Percentiles rank a stretch among this genome's conserved stretches.
Evolutionary conservation across 768 basidiomycete species (phyloP).

Genomic region (Psilocybe cubensis): DNA sequence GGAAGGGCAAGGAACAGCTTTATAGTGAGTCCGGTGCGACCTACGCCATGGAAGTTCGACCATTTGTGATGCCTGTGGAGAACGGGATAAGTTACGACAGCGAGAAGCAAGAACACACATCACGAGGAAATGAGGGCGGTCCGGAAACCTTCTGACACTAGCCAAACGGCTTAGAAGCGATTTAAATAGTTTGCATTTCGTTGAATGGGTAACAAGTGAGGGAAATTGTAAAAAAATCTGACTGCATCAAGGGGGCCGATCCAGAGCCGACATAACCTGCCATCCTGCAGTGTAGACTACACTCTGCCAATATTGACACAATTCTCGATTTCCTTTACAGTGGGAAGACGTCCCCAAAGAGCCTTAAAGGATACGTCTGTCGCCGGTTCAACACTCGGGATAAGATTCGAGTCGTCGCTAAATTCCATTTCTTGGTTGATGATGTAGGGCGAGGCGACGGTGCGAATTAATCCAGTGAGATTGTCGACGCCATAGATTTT

Average conservation of each 20-base stretch:
- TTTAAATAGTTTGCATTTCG: too few species aligned
- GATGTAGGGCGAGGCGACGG: slow-evolving; percentile 7
- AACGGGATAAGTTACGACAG: neutral
- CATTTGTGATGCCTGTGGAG: neutral
- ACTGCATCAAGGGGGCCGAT: too few species aligned
- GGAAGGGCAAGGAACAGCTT: neutral
- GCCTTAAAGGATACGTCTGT: slow-evolving; percentile 14
- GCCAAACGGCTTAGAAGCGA: neutral
- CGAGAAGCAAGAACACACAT: neutral
- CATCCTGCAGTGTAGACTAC: neutral
- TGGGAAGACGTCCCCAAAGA: slow-evolving; percentile 16
- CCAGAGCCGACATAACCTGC: too few species aligned
- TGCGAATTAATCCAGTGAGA: slow-evolving; percentile 4
- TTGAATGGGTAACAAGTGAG: neutral
- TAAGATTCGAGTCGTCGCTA: slow-evolving; percentile 3
- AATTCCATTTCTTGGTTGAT: slow-evolving; percentile 15
- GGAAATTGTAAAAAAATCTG: neutral
- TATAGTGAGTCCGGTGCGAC: neutral
- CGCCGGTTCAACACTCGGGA: slow-evolving; percentile 14
- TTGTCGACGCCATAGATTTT: slow-evolving; percentile 16
- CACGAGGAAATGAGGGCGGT: slow-evolving; percentile 10
- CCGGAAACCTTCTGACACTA: neutral
- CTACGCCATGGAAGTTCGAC: neutral
- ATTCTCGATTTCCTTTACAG: slow-evolving; percentile 16
- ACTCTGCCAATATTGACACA: slow-evolving; percentile 13